These are phyloP conservation scores for Podosphaera aphanis DNA, from an alignment of 2,329 filamentous ascomycete species.

Conservation along the genomic window DNA sequence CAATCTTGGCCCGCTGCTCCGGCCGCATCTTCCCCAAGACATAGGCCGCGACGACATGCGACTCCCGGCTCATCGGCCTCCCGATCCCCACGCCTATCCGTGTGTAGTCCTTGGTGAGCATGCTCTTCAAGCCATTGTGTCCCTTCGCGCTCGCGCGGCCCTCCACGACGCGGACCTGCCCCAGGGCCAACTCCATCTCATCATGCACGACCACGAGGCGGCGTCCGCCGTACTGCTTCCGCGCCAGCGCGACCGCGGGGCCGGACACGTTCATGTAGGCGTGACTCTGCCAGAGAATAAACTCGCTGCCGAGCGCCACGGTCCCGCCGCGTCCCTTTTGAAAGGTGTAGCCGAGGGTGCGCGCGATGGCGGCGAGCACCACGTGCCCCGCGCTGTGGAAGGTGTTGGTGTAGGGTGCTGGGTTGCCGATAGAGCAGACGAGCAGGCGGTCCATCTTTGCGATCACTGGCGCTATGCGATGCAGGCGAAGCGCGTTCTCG, in stretches of 20 bases:
- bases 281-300: conserved; percentile 51
- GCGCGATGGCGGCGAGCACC: conserved; percentile 35
- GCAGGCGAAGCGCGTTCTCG: no score
- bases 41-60: conserved; percentile 46
- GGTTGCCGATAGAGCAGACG: conserved; percentile 74
- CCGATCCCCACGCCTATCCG: conserved; percentile 71
- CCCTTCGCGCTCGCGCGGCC: conserved; percentile 43
- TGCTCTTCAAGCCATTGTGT: conserved; percentile 54
- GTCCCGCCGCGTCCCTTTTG: conserved; percentile 24
- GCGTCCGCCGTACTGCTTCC: conserved; percentile 30
- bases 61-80: conserved; percentile 47
- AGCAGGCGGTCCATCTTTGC: conserved; percentile 30
- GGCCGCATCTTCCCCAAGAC: conserved; percentile 32
- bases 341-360: conserved; percentile 22
- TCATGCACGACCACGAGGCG: conserved; percentile 65
- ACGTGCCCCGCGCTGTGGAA: conserved; percentile 76
- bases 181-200: conserved; percentile 54
- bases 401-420: conserved; percentile 47
- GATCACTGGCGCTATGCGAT: not conserved
- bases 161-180: conserved; percentile 38
- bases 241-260: conserved; percentile 40
- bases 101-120: conserved; percentile 23
- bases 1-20: conserved; percentile 11
- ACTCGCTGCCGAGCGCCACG: conserved; percentile 24
- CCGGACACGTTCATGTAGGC: conserved; percentile 73